These are phyloP conservation scores for Ettlia oleoabundans DNA, from an alignment of 139 green algal genomes.

Conservation along the genomic window DNA sequence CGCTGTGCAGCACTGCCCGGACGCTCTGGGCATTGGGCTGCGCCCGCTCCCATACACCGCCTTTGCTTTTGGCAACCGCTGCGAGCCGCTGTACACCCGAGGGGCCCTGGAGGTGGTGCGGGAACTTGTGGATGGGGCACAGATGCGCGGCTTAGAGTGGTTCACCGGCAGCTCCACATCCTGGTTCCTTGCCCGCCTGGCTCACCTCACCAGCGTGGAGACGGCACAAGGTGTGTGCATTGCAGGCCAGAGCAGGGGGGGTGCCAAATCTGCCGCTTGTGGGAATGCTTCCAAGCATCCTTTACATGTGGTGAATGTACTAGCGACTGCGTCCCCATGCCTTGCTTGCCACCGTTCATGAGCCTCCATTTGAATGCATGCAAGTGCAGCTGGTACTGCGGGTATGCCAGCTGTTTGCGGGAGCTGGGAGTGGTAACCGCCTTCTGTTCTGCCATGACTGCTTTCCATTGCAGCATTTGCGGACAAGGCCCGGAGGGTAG, in stretches of 20 bases:
- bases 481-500: not conserved
- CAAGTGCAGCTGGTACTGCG: too few species aligned
- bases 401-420: too few species aligned
- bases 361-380: too few species aligned
- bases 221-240: not conserved
- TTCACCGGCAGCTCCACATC: conserved; percentile 16
- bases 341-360: too few species aligned
- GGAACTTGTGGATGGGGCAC: not conserved
- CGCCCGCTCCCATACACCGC: conserved; percentile 22
- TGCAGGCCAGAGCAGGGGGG: not conserved
- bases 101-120: conserved; percentile 21
- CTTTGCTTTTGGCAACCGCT: conserved; percentile 27
- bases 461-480: conserved; percentile 11
- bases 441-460: not conserved
- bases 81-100: conserved; percentile 24
- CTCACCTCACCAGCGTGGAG: conserved; percentile 17
- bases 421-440: too few species aligned
- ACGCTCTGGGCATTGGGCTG: conserved; percentile 5
- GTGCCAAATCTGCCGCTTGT: not conserved
- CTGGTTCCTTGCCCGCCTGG: conserved; percentile 16
- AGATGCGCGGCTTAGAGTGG: conserved; percentile 14
- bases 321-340: too few species aligned
- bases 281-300: too few species aligned
- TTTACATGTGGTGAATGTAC: too few species aligned
- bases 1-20: conserved; percentile 31